Conservation (phyloP, 768 basidiomycete species). For the Panaeolus cyanescens region DNA sequence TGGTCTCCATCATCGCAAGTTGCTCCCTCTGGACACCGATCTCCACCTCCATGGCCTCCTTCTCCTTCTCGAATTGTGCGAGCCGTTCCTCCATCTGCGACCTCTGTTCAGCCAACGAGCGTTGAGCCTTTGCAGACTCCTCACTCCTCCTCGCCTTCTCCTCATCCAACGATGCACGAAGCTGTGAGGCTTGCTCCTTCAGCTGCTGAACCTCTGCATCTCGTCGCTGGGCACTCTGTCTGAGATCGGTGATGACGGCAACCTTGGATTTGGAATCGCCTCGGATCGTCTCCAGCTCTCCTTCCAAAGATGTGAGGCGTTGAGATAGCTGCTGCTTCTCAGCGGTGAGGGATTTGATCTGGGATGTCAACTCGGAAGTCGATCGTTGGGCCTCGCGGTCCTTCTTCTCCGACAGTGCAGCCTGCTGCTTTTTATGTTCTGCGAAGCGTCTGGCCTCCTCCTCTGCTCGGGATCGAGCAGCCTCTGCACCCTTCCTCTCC, state of each 20-base stretch:
- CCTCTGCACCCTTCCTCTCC: neutral
- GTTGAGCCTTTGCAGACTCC: slow-evolving; percentile 16
- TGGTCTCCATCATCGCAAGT: slow-evolving; percentile 5
- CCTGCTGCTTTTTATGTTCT: slow-evolving; percentile 8
- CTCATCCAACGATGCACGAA: slow-evolving; percentile 4
- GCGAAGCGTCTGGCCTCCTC: neutral
- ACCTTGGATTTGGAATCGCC: slow-evolving; percentile 13
- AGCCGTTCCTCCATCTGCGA: slow-evolving; percentile 1
- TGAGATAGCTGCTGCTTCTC: slow-evolving; percentile 5
- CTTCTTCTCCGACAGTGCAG: slow-evolving; percentile 5
- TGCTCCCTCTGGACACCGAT: neutral
- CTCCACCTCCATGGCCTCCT: slow-evolving; percentile 4
- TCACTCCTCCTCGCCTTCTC: slow-evolving; percentile 10
- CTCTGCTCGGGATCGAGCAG: neutral
- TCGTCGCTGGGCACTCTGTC: slow-evolving; percentile 2
- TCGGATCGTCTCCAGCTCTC: slow-evolving; percentile 3
- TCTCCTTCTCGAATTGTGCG: slow-evolving; percentile 6
- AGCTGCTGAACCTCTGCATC: slow-evolving; percentile 10
- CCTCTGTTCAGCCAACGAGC: slow-evolving; percentile 9
- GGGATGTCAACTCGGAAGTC: slow-evolving; percentile 2
- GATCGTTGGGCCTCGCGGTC: neutral
- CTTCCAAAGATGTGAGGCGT: slow-evolving; percentile 7
- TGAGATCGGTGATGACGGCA: slow-evolving; percentile 9
- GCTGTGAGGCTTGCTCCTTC: slow-evolving; percentile 11
- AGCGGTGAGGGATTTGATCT: slow-evolving; percentile 6